Conservation (phyloP, 768 basidiomycete genomes). For the Ramaria sp. region DNA sequence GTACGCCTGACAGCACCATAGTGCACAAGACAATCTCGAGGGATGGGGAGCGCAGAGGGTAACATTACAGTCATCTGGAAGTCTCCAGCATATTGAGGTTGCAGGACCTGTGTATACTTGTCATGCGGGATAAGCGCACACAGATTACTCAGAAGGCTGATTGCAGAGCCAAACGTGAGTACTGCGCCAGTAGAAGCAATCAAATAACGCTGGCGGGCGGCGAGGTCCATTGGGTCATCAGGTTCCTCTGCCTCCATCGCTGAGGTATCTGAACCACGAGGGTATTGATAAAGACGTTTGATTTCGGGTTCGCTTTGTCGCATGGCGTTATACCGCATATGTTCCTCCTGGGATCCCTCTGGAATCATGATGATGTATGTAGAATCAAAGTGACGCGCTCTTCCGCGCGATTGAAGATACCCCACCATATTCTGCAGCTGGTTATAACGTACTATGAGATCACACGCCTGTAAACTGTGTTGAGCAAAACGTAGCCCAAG, state of each 20-base stretch:
- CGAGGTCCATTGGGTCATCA: constrained; percentile 44
- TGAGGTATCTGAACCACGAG: constrained; percentile 20
- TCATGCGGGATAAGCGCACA: constrained; percentile 72
- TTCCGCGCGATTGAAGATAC: constrained; percentile 83
- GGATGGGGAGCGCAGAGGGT: constrained; percentile 56
- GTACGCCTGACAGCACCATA: constrained; percentile 49
- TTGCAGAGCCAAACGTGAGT: constrained; percentile 68
- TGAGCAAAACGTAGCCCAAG: background rate
- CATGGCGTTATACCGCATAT: constrained; percentile 49
- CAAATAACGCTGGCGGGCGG: constrained; percentile 61
- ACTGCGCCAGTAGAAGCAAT: constrained; percentile 65
- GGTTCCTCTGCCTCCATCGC: constrained; percentile 35
- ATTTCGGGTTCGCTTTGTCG: constrained; percentile 54
- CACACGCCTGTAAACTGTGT: constrained; percentile 54
- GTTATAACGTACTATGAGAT: constrained; percentile 81
- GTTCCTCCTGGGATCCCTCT: constrained; percentile 41
- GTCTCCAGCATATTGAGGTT: constrained; percentile 51
- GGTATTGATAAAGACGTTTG: constrained; percentile 44
- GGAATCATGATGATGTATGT: constrained; percentile 77
- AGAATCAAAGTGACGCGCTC: constrained; percentile 67
- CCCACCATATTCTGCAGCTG: constrained; percentile 72
- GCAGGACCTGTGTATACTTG: constrained; percentile 41
- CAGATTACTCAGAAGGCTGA: constrained; percentile 61
- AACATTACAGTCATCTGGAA: constrained; percentile 50
- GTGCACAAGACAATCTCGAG: constrained; percentile 41